phyloP scores from a whole-genome alignment of 192 early-diverging fungal genomes.

The Backusella macrospora region DNA sequence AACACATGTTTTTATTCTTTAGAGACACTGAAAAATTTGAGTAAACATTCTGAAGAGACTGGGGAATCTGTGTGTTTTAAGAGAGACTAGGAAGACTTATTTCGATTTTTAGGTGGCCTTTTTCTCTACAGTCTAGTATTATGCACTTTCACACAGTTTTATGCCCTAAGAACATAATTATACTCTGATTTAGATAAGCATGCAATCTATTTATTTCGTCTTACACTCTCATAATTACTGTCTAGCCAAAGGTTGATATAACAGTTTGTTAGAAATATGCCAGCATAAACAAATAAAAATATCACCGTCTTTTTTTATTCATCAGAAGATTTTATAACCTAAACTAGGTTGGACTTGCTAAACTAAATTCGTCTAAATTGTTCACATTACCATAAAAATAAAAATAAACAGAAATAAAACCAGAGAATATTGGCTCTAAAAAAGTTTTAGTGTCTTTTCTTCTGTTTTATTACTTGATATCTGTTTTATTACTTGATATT shows the following conservation, averaged over 20 bases:
- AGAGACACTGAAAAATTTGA: too few relatives aligned
- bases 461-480: not conserved
- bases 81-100: too few relatives aligned
- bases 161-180: conserved; percentile 68
- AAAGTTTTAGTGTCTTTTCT: not conserved
- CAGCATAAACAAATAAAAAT: too few relatives aligned
- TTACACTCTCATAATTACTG: conserved; percentile 60
- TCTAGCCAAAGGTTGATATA: conserved; percentile 24
- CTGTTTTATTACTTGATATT: not conserved
- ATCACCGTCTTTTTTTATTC: not conserved
- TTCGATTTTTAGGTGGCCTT: conserved; percentile 22
- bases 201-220: conserved; percentile 80
- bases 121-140: conserved; percentile 53
- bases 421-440: not conserved
- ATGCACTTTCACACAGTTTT: conserved; percentile 49
- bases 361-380: not conserved
- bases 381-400: conserved; percentile 7
- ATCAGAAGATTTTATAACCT: not conserved
- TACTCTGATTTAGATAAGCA: conserved; percentile 52
- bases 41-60: too few relatives aligned
- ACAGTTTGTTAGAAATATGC: conserved; percentile 7
- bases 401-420: not conserved
- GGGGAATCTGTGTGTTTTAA: too few relatives aligned
- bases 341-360: not conserved
- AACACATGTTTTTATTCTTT: too few relatives aligned